Percentiles rank a stretch among this genome's conserved stretches.
Conservation (phyloP, 805 yeast species). For the Nakazawaea ishiwadae region DNA sequence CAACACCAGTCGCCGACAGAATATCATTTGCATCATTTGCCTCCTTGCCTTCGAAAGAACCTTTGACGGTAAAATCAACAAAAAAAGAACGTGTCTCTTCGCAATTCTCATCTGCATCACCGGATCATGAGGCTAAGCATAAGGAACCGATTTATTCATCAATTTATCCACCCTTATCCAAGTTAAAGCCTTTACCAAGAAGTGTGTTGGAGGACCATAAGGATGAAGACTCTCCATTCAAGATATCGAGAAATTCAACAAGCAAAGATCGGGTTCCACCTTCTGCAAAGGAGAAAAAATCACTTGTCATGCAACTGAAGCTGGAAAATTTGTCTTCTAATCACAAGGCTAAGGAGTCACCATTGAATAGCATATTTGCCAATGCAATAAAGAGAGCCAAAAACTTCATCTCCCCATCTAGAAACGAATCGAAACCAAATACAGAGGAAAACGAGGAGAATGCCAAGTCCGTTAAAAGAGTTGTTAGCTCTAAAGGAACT, state of each 20-base stretch:
- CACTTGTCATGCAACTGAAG: neutral
- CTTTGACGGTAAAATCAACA: constrained; percentile 23
- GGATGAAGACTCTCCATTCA: constrained; percentile 12
- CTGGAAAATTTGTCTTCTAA: neutral
- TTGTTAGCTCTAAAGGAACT: constrained; percentile 5
- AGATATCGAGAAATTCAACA: neutral
- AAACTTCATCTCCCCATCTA: constrained; percentile 8
- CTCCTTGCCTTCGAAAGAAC: constrained; percentile 24
- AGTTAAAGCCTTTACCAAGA: constrained; percentile 1
- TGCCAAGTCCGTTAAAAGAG: constrained; percentile 4
- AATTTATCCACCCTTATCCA: neutral
- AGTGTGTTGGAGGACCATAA: constrained; percentile 1
- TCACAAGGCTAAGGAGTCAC: constrained; percentile 1
- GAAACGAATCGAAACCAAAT: too few species aligned
- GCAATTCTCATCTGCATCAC: constrained; percentile 17
- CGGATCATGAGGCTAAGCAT: constrained; percentile 6
- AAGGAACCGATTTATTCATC: neutral
- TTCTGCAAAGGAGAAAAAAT: neutral
- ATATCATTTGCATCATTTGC: constrained; percentile 23
- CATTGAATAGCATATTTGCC: constrained; percentile 9
- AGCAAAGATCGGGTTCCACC: constrained; percentile 5
- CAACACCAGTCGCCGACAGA: constrained; percentile 19
- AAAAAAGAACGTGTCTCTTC: constrained; percentile 15
- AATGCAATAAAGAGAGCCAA: constrained; percentile 9
- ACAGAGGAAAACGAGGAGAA: too few species aligned